A percentile compares a stretch with the other conserved stretches of the same genome.
These are phyloP conservation scores for Ligustrum vulgare DNA, from an alignment of 257 asterid genomes.

Conservation along the genomic window DNA sequence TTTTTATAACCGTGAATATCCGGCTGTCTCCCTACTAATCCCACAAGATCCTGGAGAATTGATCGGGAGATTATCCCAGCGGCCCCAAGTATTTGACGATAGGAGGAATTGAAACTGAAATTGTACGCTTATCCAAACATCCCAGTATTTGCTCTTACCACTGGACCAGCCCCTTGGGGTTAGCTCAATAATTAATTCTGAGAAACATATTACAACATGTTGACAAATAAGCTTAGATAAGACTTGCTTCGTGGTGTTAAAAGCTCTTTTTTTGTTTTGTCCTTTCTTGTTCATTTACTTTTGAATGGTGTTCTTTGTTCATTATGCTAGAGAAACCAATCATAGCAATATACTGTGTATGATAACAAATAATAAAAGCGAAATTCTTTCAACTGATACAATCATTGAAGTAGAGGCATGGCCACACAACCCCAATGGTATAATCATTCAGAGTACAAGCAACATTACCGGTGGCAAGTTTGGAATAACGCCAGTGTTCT, in stretches of 20 bases:
- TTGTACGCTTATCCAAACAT: too few relatives aligned
- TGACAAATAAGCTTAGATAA: background rate
- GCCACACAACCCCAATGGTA: background rate
- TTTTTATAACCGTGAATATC: too few relatives aligned
- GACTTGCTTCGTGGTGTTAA: background rate
- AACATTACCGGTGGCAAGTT: slow-evolving; percentile 37
- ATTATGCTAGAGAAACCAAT: background rate
- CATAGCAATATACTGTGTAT: background rate
- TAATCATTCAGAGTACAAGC: background rate
- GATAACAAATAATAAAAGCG: background rate
- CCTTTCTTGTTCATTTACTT: background rate
- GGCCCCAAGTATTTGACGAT: too few relatives aligned
- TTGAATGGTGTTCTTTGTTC: background rate
- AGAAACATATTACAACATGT: background rate
- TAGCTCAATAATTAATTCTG: background rate
- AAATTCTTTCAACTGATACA: background rate
- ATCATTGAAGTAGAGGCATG: background rate
- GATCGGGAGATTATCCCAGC: too few relatives aligned
- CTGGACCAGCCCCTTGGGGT: too few relatives aligned
- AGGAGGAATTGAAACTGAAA: too few relatives aligned
- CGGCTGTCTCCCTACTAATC: too few relatives aligned
- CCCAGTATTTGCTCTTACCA: too few relatives aligned
- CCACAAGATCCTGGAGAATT: too few relatives aligned
- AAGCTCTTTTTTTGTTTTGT: background rate
- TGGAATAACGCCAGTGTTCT: slow-evolving; percentile 17